phyloP scores from a whole-genome alignment of 768 basidiomycete genomes.

The Leccinum broughii region DNA sequence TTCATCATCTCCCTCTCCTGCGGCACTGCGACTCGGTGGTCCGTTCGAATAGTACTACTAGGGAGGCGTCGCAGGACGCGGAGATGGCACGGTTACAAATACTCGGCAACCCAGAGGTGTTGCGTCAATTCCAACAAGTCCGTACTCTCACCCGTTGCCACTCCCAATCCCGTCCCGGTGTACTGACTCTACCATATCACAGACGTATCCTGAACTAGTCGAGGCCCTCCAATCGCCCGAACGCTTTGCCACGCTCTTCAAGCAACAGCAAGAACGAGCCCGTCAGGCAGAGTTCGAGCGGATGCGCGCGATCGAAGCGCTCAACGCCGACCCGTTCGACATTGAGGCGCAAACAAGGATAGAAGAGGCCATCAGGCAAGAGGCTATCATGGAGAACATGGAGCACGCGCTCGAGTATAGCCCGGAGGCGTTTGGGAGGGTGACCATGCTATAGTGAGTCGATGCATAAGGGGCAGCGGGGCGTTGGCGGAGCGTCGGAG shows the following conservation, averaged over 20 bases:
- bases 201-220: slow-evolving; percentile 85
- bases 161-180: background rate
- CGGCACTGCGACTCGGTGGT: background rate
- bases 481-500: background rate
- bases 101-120: slow-evolving; percentile 78
- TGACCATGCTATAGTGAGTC: slow-evolving; percentile 95
- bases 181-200: background rate
- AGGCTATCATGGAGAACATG: slow-evolving; percentile 90
- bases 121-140: slow-evolving; percentile 72
- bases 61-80: slow-evolving; percentile 73
- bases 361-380: slow-evolving; percentile 88
- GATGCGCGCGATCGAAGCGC: slow-evolving; percentile 59
- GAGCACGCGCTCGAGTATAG: slow-evolving; percentile 92
- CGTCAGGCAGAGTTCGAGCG: slow-evolving; percentile 52
- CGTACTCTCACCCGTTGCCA: background rate
- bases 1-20: too few species aligned
- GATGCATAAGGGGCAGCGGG: background rate
- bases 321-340: slow-evolving; percentile 90
- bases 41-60: slow-evolving; percentile 27
- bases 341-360: slow-evolving; percentile 91
- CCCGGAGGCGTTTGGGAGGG: slow-evolving; percentile 91
- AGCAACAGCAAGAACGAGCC: slow-evolving; percentile 59
- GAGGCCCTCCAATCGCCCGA: slow-evolving; percentile 61
- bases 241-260: slow-evolving; percentile 74
- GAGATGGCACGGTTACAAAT: slow-evolving; percentile 91